phyloP scores from a whole-genome alignment of 805 yeast genomes.

The Ogataea saltuana region DNA sequence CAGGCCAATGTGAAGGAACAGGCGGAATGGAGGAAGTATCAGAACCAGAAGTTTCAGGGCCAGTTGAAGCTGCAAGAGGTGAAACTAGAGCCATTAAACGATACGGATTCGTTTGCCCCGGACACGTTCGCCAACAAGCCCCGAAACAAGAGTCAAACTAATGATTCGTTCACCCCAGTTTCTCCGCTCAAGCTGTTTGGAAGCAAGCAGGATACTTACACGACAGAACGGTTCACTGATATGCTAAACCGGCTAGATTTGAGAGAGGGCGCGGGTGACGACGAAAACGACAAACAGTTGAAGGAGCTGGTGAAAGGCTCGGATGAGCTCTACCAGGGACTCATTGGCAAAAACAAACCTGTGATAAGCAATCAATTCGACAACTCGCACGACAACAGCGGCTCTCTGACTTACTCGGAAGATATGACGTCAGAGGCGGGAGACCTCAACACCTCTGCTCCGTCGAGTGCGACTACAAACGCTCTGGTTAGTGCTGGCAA shows the following conservation, averaged over 20 bases:
- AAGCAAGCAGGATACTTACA: slow-evolving; percentile 33
- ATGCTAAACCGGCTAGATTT: slow-evolving; percentile 24
- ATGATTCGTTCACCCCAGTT: slow-evolving; percentile 29
- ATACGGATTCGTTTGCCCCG: slow-evolving; percentile 22
- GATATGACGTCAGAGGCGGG: slow-evolving; percentile 34
- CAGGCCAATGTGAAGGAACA: slow-evolving; percentile 21
- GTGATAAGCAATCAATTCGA: neutral
- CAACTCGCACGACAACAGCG: slow-evolving; percentile 6
- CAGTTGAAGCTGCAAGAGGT: slow-evolving; percentile 24
- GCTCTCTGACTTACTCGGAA: slow-evolving; percentile 26
- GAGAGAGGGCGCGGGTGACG: slow-evolving; percentile 7
- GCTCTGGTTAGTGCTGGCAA: slow-evolving; percentile 28
- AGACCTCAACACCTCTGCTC: slow-evolving; percentile 24
- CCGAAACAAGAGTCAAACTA: slow-evolving; percentile 17
- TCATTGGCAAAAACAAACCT: slow-evolving; percentile 17
- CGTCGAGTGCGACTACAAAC: slow-evolving; percentile 24
- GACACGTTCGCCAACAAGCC: slow-evolving; percentile 36
- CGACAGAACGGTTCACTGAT: slow-evolving; percentile 30
- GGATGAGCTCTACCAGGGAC: slow-evolving; percentile 22
- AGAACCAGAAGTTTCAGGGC: slow-evolving; percentile 21
- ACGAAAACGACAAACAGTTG: slow-evolving; percentile 13
- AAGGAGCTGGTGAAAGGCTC: slow-evolving; percentile 26
- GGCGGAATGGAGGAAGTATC: slow-evolving; percentile 36
- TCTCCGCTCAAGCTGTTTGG: slow-evolving; percentile 37
- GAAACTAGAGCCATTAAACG: slow-evolving; percentile 21